A percentile compares a stretch with the other conserved stretches of the same genome.
Conservation (phyloP, 306 rosid genomes). For the Trichosanthes cucumerina region DNA sequence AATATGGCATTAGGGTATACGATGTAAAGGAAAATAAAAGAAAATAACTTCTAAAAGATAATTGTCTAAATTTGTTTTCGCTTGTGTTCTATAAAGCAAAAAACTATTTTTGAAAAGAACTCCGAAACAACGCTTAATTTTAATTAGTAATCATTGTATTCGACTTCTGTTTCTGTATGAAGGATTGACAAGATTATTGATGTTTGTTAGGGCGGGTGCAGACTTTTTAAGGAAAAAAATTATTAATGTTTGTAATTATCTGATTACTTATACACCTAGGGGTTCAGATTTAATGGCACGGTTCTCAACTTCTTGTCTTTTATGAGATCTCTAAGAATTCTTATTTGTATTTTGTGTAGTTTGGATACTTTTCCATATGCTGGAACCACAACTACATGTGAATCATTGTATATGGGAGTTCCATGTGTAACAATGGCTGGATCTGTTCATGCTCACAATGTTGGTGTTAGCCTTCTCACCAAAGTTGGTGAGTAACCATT, state of each 20-base stretch:
- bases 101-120: too few relatives aligned
- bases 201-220: neutral
- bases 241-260: neutral
- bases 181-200: neutral
- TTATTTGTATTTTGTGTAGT: conserved; percentile 32
- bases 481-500: conserved; percentile 62
- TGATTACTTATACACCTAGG: neutral
- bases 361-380: conserved; percentile 99
- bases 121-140: neutral
- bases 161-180: neutral
- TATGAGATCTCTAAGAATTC: neutral
- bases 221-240: neutral
- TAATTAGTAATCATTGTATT: neutral
- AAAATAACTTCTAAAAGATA: too few relatives aligned
- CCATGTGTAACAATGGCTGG: conserved; percentile 99
- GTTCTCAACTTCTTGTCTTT: neutral
- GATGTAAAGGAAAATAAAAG: too few relatives aligned
- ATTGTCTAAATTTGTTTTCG: too few relatives aligned
- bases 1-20: too few relatives aligned
- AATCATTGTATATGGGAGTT: conserved; percentile 96
- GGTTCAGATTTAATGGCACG: neutral
- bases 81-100: too few relatives aligned
- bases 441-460: conserved; percentile 95
- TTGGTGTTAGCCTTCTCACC: conserved; percentile 95
- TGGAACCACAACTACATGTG: conserved; percentile 96